phyloP scores from a whole-genome alignment of 2,329 filamentous ascomycete genomes.

The Phoma sp. region DNA sequence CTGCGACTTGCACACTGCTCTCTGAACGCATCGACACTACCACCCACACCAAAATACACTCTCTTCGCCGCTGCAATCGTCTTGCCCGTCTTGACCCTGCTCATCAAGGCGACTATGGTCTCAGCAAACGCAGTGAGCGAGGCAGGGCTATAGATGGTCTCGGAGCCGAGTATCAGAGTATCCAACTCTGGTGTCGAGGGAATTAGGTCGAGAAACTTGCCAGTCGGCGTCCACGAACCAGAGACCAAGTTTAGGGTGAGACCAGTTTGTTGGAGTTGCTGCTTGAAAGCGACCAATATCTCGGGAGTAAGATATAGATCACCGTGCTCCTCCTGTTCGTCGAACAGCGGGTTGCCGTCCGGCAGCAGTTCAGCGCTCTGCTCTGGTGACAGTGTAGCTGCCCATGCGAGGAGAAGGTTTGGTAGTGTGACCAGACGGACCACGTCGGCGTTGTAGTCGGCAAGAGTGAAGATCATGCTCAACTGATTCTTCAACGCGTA shows the following conservation, averaged over 20 bases:
- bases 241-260: constrained; percentile 73
- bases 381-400: constrained; percentile 30
- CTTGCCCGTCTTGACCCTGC: constrained; percentile 59
- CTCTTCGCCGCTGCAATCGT: constrained; percentile 78
- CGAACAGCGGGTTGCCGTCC: constrained; percentile 29
- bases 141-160: constrained; percentile 83
- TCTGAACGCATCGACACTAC: constrained; percentile 77
- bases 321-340: constrained; percentile 39
- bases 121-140: constrained; percentile 73
- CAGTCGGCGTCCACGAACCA: constrained; percentile 70
- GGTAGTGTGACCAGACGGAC: constrained; percentile 79
- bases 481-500: constrained; percentile 59
- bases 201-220: constrained; percentile 66
- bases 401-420: constrained; percentile 76
- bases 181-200: constrained; percentile 48
- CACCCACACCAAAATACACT: constrained; percentile 84
- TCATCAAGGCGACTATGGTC: constrained; percentile 66
- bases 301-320: constrained; percentile 70
- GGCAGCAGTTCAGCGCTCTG: constrained; percentile 22
- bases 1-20: constrained; percentile 51
- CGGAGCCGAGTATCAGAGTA: constrained; percentile 69
- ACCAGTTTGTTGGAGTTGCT: constrained; percentile 56
- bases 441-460: constrained; percentile 82
- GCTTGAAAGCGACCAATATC: constrained; percentile 65
- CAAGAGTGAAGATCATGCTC: constrained; percentile 67